These are phyloP conservation scores for Ceratonia siliqua DNA, from an alignment of 306 rosid genomes.

Conservation along the genomic window DNA sequence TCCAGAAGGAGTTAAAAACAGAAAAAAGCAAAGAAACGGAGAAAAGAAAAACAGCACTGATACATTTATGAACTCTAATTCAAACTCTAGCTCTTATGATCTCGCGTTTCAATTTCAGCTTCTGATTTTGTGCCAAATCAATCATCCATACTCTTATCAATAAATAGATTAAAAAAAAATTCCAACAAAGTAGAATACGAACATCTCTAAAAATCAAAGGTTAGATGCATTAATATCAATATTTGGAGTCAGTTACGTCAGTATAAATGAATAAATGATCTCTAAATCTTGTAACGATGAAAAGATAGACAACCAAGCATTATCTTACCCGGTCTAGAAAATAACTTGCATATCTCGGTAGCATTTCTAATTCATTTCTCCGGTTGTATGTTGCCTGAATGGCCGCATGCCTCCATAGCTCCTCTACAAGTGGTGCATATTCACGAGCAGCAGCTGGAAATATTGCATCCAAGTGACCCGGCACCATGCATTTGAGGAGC, in stretches of 20 bases:
- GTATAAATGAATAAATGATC: not conserved
- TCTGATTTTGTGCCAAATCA: not conserved
- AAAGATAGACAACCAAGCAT: conserved; percentile 13
- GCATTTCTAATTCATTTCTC: conserved; percentile 66
- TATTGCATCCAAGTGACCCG: conserved; percentile 57
- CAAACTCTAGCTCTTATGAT: not conserved
- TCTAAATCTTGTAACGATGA: not conserved
- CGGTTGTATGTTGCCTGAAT: conserved; percentile 70
- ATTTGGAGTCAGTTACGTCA: not conserved
- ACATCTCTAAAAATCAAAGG: not conserved
- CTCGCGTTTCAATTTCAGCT: too few relatives aligned
- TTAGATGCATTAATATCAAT: not conserved
- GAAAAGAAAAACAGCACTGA: not conserved
- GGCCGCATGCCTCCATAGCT: conserved; percentile 76
- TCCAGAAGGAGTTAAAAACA: not conserved
- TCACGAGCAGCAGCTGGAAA: conserved; percentile 59
- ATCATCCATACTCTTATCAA: not conserved
- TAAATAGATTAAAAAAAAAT: conserved; percentile 5
- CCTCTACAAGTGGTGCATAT: conserved; percentile 60
- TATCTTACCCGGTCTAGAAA: conserved; percentile 69
- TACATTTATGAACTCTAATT: not conserved
- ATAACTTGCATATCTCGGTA: conserved; percentile 67
- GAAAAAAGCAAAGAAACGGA: not conserved
- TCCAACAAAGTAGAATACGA: not conserved
- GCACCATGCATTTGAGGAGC: conserved; percentile 56